These are phyloP conservation scores for Marchantia polymorpha DNA, from an alignment of 225 moss, liverwort and hornwort genomes.

Conservation along the genomic window DNA sequence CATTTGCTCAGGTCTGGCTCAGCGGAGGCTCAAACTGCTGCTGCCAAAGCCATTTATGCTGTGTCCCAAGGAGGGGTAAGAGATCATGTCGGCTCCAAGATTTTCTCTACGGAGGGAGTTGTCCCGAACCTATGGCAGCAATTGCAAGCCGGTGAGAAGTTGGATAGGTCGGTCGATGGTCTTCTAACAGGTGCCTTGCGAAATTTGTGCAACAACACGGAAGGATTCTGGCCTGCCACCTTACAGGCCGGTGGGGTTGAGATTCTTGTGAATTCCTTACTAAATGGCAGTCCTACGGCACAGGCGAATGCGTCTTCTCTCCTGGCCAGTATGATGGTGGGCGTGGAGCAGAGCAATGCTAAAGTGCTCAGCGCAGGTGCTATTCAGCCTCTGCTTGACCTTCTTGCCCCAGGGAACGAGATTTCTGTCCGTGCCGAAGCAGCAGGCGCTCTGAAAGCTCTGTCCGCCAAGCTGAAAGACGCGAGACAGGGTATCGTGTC, in stretches of 20 bases:
- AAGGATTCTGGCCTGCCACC: conserved; percentile 96
- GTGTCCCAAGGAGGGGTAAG: conserved; percentile 93
- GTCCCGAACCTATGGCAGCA: conserved; percentile 94
- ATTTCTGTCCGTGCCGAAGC: conserved; percentile 95
- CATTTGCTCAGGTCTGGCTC: conserved; percentile 75
- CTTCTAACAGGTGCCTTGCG: conserved; percentile 90
- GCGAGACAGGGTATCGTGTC: conserved; percentile 65
- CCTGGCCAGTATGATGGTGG: conserved; percentile 77
- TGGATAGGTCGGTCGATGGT: conserved; percentile 80
- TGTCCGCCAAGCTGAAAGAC: conserved; percentile 64
- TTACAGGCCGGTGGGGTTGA: conserved; percentile 85
- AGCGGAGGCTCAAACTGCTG: conserved; percentile 86
- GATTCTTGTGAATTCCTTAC: conserved; percentile 69
- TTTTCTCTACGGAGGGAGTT: conserved; percentile 96
- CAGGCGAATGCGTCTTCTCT: conserved; percentile 88
- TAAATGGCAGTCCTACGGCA: conserved; percentile 58
- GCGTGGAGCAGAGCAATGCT: conserved; percentile 62
- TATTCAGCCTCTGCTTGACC: conserved; percentile 72
- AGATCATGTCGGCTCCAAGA: conserved; percentile 95
- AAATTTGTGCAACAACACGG: conserved; percentile 84
- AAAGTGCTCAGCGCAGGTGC: conserved; percentile 74
- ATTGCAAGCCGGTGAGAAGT: conserved; percentile 58
- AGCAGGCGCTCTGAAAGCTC: conserved; percentile 82
- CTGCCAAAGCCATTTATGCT: conserved; percentile 82
- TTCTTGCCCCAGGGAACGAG: conserved; percentile 62